Evolutionary conservation across 2,329 filamentous ascomycete species (phyloP), one percentile per base, ranked within the genome.

Genomic region (Aspergillus udagawae): DNA sequence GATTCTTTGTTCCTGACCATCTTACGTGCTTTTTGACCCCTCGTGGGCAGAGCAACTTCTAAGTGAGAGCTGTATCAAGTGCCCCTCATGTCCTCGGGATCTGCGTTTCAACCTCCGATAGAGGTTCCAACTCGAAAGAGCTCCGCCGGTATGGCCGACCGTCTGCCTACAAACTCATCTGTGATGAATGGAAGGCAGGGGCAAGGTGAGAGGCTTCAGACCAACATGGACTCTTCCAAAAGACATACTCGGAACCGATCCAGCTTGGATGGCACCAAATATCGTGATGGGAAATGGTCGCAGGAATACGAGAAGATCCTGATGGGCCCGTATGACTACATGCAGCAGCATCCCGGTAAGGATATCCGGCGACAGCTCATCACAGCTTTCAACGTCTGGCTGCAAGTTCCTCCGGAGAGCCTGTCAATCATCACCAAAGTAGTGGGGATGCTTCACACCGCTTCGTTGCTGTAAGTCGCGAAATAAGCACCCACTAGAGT

Each of bases 41-140:
- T 17, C 32, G 14, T 17, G 32, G 32, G 14, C 32, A 38, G 14
- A 38, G 14, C 32, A 38, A 27, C 23, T 47, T 47, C 10, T 45
- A 20, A 45, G 42, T 3, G 42, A 45, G 42, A 45, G 8, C 42
- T 12, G 10, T 14, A 12, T 21, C 3, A 23, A 10, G 7, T 23
- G 21, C 51, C 47, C 45, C 41, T 49, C 28, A 69, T 69, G 63
- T 58, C 57, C 38, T 64, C 68, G 42, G 61, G 69, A 60, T 49
- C 49, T 27, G 71, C 73, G 59, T 72, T 79, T 53, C 76, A 77
- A 56, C 83, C 82, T n/a, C 86, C 87, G 54, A 86, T 84, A 71
- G 80, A 82, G 41, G 91, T 92, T 55, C 89, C 90, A 21, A 86
- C 87, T 3, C 83, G 89, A 61, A 91, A 86, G 49, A 91, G 89